Base-by-base conservation (phyloP, 192 early-diverging fungal species). In the Dissophora ornata region DNA sequence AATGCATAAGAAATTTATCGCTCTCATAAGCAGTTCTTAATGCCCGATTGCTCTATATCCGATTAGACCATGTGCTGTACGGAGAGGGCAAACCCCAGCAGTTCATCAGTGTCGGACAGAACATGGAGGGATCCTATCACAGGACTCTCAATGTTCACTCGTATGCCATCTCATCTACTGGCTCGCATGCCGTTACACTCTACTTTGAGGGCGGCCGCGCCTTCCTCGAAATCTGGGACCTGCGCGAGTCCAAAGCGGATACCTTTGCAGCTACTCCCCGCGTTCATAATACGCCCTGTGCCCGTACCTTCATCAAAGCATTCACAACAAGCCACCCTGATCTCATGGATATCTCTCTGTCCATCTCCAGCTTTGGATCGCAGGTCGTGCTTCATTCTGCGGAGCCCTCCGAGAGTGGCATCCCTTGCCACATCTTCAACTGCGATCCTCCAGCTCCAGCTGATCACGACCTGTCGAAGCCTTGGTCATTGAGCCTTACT, bases 81-180 rank as follows among this genome's bases (percentile, higher is more conserved):
- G 62, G 62, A 15, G 51, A 65, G 52, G 52, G 62, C 7, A 65
- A 54, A 28, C 62, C 62, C 12, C 62, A 65, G 13, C 52, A 55
- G 40, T 38, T 55, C 42, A 65, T 65, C 41, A 65, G 52, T 19
- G 22, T 65, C 25, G 62, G 62, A 2, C 41, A 55, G 2, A 25
- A 29, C 25, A 26, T n/a, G 22, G 48, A 51, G 3, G 26, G 18
- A 6, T 38, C 48, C 2, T 26, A 41, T 4, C n/a, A 16, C 21
- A 65, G 24, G 11, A 55, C 41, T 2, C 52, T 54, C 29, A 48
- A 46, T 24, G 47, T 55, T 16, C 62, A 65, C 26, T 55, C 50
- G 7, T 55, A 54, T n/a, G 52, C 40, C 18, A 55, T 65, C 50
- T 55, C 50, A 1, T 55, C 50, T n/a, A 40, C 51, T 8, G 38